Percentiles rank a stretch among this genome's conserved stretches.
These are phyloP conservation scores for Hippophae rhamnoides DNA, from an alignment of 306 rosid species.

Conservation along the genomic window DNA sequence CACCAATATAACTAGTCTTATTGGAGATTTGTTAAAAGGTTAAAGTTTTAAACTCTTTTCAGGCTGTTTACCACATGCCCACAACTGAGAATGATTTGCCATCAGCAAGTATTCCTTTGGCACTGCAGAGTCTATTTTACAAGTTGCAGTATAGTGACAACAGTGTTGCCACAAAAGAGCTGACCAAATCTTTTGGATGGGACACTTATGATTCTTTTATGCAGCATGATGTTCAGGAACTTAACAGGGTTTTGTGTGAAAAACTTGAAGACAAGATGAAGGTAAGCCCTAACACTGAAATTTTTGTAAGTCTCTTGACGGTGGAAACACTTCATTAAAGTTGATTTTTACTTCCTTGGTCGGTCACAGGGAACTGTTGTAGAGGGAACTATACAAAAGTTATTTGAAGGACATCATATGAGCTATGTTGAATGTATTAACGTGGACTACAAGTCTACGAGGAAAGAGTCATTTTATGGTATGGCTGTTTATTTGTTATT, in stretches of 20 bases:
- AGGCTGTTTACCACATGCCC: slow-evolving; percentile 98
- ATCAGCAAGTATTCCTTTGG: slow-evolving; percentile 88
- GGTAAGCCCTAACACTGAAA: slow-evolving; percentile 29
- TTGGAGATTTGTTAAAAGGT: slow-evolving; percentile 1
- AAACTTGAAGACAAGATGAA: slow-evolving; percentile 95
- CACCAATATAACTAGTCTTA: slow-evolving; percentile 4
- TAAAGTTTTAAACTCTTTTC: slow-evolving; percentile 23
- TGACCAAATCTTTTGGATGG: slow-evolving; percentile 96
- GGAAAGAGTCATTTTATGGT: slow-evolving; percentile 97
- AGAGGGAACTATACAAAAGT: slow-evolving; percentile 87
- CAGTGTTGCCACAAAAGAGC: slow-evolving; percentile 87
- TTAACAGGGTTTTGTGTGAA: slow-evolving; percentile 89
- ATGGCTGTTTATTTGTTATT: neutral
- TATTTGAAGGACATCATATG: slow-evolving; percentile 98
- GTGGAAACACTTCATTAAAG: neutral
- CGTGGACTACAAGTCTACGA: slow-evolving; percentile 82
- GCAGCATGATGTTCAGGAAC: slow-evolving; percentile 99
- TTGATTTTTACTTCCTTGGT: slow-evolving; percentile 13
- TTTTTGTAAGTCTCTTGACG: neutral
- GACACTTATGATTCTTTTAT: slow-evolving; percentile 83
- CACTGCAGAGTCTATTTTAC: slow-evolving; percentile 86
- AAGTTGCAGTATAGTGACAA: slow-evolving; percentile 81
- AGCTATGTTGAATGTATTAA: slow-evolving; percentile 86
- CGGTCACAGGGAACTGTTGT: slow-evolving; percentile 83
- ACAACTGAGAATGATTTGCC: slow-evolving; percentile 96